A percentile compares a stretch with the other conserved stretches of the same genome.
phyloP scores from a whole-genome alignment of 345 rosid species.

The Melaleuca quinquenervia region DNA sequence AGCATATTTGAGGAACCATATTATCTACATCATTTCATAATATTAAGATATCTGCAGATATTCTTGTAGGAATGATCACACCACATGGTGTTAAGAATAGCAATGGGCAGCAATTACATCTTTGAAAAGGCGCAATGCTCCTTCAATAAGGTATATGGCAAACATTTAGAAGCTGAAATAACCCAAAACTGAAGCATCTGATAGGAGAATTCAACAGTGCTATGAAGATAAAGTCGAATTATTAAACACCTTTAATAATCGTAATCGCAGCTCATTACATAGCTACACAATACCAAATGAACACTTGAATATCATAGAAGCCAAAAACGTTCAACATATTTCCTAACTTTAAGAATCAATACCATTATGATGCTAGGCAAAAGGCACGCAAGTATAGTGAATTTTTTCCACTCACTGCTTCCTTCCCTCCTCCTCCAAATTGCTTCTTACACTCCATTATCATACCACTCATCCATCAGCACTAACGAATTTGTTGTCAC shows the following conservation, averaged over 20 bases:
- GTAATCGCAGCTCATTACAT: background rate
- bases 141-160: background rate
- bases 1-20: background rate
- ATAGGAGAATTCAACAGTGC: background rate
- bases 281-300: background rate
- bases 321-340: background rate
- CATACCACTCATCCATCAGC: background rate
- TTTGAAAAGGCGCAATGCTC: background rate
- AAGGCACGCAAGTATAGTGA: background rate
- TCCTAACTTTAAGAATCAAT: background rate
- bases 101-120: background rate
- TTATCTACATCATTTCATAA: background rate
- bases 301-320: background rate
- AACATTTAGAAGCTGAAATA: background rate
- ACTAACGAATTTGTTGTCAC: background rate
- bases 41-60: background rate
- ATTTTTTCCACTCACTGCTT: background rate
- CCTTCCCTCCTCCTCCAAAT: background rate
- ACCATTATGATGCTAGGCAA: background rate
- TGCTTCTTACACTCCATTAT: background rate
- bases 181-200: background rate
- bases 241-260: background rate
- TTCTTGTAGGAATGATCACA: background rate
- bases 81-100: background rate
- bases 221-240: background rate